These are phyloP conservation scores for Candida gigantensis DNA, from an alignment of 1,139 yeast species.

Conservation along the genomic window DNA sequence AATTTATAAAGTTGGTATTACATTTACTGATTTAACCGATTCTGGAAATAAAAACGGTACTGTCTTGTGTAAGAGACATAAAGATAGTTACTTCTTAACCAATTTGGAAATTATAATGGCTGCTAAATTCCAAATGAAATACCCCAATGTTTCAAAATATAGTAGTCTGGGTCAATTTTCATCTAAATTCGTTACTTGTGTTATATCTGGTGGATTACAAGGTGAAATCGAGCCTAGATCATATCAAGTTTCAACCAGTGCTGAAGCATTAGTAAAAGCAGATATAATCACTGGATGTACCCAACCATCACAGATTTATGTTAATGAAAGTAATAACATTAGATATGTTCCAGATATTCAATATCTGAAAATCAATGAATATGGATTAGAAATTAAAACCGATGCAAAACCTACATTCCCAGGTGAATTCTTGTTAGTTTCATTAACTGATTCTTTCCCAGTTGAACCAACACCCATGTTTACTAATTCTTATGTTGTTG, in stretches of 20 bases:
- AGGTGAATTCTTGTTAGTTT: conserved; percentile 84
- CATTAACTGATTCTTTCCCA: conserved; percentile 93
- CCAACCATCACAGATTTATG: conserved; percentile 84
- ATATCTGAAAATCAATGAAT: conserved; percentile 83
- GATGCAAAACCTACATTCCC: conserved; percentile 97
- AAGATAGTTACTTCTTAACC: conserved; percentile 84
- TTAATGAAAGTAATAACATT: conserved; percentile 66
- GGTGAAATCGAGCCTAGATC: conserved; percentile 91
- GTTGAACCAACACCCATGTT: conserved; percentile 56
- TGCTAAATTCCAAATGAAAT: conserved; percentile 67
- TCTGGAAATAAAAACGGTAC: conserved; percentile 85
- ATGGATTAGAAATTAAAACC: conserved; percentile 80
- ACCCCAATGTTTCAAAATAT: conserved; percentile 70
- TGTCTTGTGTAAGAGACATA: conserved; percentile 90
- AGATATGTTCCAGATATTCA: conserved; percentile 95
- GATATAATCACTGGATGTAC: conserved; percentile 86
- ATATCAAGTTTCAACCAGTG: conserved; percentile 85
- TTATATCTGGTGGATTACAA: conserved; percentile 78
- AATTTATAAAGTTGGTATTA: conserved; percentile 71
- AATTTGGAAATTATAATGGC: conserved; percentile 88
- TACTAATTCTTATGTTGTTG: conserved; percentile 61
- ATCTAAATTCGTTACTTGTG: conserved; percentile 92
- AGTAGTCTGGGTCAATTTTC: conserved; percentile 69
- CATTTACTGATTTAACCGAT: conserved; percentile 89
- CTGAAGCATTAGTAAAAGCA: conserved; percentile 86